Percentiles rank a stretch among this genome's conserved stretches.
Evolutionary conservation across 371 early-diverging fungal genomes (phyloP).

Genomic region (Smittium culicis): DNA sequence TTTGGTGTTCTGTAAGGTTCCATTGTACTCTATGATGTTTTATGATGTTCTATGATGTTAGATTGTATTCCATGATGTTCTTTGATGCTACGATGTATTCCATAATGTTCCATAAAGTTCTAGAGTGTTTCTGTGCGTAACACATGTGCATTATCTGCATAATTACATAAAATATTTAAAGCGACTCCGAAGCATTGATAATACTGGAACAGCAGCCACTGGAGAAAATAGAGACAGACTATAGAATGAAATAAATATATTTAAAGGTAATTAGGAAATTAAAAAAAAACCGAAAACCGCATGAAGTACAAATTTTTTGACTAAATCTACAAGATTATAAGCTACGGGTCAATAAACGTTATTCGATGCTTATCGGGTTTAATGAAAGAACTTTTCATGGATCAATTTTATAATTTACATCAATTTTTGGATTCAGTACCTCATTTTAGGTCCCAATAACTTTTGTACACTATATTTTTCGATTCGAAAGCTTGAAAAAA

Average conservation of each 20-base stretch:
- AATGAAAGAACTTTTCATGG: background rate
- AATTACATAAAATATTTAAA: no score
- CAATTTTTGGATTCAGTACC: background rate
- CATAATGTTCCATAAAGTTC: no score
- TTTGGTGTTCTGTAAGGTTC: no score
- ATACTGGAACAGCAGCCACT: background rate
- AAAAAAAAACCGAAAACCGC: background rate
- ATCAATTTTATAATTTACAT: background rate
- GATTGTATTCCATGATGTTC: no score
- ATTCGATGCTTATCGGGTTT: background rate
- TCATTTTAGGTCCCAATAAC: background rate
- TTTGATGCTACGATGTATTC: no score
- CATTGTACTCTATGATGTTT: no score
- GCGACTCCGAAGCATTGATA: background rate
- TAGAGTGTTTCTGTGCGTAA: no score
- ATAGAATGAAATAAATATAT: background rate
- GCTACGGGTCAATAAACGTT: background rate
- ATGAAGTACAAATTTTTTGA: background rate
- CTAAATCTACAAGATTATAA: background rate
- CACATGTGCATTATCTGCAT: no score
- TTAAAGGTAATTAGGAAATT: background rate
- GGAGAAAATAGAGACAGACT: background rate
- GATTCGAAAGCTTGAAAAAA: background rate
- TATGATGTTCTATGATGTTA: no score
- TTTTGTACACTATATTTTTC: background rate